These are phyloP conservation scores for Nicotiana knightiana DNA, from an alignment of 257 asterid species.

Conservation along the genomic window DNA sequence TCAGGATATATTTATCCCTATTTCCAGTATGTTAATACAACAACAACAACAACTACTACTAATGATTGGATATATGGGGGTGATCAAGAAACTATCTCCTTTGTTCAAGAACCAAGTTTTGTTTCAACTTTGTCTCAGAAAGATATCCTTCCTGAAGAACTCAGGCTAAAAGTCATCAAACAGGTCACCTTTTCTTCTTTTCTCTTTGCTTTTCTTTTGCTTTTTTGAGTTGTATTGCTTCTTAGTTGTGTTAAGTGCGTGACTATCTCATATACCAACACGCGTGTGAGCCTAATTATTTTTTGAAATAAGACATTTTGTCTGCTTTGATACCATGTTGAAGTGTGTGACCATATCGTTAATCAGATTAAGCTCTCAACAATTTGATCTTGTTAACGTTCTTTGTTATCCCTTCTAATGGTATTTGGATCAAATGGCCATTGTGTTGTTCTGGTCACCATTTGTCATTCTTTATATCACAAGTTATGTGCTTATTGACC, in stretches of 20 bases:
- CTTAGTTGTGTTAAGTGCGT: too few relatives aligned
- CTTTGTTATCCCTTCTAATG: not conserved
- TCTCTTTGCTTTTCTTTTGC: not conserved
- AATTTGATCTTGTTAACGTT: not conserved
- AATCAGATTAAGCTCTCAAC: too few relatives aligned
- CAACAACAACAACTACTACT: not conserved
- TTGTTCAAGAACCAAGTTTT: conserved; percentile 16
- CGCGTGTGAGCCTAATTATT: too few relatives aligned
- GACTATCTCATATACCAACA: too few relatives aligned
- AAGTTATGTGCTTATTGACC: not conserved
- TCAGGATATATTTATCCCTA: conserved; percentile 65
- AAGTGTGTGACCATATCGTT: too few relatives aligned
- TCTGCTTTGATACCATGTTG: too few relatives aligned
- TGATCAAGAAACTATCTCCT: conserved; percentile 40
- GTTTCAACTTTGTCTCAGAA: conserved; percentile 23
- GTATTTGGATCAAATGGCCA: not conserved
- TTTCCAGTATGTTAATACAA: conserved; percentile 42
- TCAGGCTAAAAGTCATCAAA: conserved; percentile 67
- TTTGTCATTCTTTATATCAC: not conserved
- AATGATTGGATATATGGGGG: conserved; percentile 16
- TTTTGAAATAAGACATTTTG: too few relatives aligned
- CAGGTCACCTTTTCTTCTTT: conserved; percentile 41
- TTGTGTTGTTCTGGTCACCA: not conserved
- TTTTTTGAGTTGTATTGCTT: not conserved
- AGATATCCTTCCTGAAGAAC: conserved; percentile 53